A percentile compares a stretch with the other conserved stretches of the same genome.
Evolutionary conservation across 2,329 filamentous ascomycete genomes (phyloP).

Genomic region (Botrytis porri): DNA sequence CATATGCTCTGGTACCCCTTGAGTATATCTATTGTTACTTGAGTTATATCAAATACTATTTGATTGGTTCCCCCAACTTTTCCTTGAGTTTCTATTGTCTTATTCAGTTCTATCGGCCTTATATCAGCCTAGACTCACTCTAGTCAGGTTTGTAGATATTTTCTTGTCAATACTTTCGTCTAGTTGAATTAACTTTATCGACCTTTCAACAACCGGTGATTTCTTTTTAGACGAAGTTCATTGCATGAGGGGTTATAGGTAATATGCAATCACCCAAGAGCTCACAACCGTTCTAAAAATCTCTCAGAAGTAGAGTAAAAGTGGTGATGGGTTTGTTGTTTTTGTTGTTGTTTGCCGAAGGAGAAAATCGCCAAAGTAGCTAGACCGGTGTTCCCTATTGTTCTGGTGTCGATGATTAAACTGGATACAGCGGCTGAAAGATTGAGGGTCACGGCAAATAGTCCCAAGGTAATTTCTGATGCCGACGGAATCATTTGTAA

Average conservation of each 20-base stretch:
- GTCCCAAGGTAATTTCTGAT: not conserved
- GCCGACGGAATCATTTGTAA: not conserved
- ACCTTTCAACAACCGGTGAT: not conserved
- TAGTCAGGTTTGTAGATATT: not conserved
- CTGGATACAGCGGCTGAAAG: not conserved
- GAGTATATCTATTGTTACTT: not conserved
- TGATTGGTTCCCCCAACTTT: not conserved
- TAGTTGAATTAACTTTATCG: not conserved
- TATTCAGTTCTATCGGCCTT: not conserved
- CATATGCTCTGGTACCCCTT: not conserved
- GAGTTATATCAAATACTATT: not conserved
- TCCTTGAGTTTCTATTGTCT: not conserved
- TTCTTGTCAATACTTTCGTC: not conserved
- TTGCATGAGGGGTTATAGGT: not conserved
- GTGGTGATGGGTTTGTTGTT: not conserved
- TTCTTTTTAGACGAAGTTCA: not conserved
- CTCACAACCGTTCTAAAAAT: not conserved
- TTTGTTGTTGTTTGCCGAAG: not conserved
- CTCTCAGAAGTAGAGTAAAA: not conserved
- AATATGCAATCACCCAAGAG: not conserved
- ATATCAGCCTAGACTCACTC: not conserved
- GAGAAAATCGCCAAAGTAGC: not conserved
- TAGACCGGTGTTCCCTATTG: not conserved
- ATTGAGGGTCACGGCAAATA: not conserved
- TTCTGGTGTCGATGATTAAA: not conserved